phyloP scores from a whole-genome alignment of 2,329 filamentous ascomycete species.

The Nannizziopsis barbatae region DNA sequence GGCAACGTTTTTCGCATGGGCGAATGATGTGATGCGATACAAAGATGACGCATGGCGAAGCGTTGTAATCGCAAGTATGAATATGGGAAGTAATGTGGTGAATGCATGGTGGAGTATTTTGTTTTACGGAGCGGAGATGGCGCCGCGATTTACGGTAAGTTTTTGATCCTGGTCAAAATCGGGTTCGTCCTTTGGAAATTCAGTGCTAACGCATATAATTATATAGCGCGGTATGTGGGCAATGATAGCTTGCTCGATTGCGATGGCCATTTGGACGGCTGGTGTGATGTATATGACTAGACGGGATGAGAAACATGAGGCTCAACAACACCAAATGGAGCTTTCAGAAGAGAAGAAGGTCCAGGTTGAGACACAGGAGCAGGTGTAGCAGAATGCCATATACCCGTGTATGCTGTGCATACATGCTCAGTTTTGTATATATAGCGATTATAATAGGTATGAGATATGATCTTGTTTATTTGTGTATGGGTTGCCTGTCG shows the following conservation, averaged over 20 bases:
- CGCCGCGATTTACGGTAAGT: conserved; percentile 54
- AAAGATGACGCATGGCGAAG: conserved; percentile 53
- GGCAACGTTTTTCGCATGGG: conserved; percentile 65
- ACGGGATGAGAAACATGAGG: conserved; percentile 13
- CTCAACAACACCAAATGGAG: background rate
- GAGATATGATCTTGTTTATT: too few species aligned
- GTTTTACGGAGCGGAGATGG: conserved; percentile 57
- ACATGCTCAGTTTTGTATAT: background rate
- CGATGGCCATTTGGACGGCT: conserved; percentile 48
- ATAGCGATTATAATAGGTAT: background rate
- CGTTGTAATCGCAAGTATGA: conserved; percentile 62
- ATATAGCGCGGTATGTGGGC: conserved; percentile 58
- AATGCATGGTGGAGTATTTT: conserved; percentile 65
- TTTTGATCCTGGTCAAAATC: conserved; percentile 10
- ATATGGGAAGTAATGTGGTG: conserved; percentile 54
- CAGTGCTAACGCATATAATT: conserved; percentile 9
- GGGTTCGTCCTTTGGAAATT: background rate
- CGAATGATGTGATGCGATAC: conserved; percentile 56
- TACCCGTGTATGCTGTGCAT: too few species aligned
- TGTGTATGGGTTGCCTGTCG: too few species aligned
- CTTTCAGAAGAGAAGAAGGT: conserved; percentile 1
- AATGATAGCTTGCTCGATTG: conserved; percentile 55
- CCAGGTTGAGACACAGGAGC: background rate
- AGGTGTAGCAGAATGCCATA: background rate
- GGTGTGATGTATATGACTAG: conserved; percentile 11